These are phyloP conservation scores for Tripidium arundinaceum DNA, from an alignment of 202 grass and related monocot species.

Conservation along the genomic window DNA sequence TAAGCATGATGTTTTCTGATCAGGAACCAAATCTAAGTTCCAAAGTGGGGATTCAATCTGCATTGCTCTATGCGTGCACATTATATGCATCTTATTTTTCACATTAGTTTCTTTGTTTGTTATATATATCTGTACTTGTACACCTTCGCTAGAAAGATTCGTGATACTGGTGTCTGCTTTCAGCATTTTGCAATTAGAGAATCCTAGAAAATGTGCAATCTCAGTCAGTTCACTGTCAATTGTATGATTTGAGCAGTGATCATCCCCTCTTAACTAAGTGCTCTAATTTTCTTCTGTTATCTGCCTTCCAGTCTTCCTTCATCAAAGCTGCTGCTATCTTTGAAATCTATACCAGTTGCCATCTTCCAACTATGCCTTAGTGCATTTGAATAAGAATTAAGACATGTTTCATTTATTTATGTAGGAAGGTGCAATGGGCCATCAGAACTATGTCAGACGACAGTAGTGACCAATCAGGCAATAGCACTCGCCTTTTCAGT, in stretches of 20 bases:
- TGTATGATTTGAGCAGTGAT: background rate
- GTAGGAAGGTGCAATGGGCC: constrained; percentile 47
- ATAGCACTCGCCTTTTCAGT: constrained; percentile 58
- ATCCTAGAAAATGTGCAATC: background rate
- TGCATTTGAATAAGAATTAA: background rate
- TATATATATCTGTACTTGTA: background rate
- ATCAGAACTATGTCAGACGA: constrained; percentile 47
- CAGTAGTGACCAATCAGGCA: constrained; percentile 36
- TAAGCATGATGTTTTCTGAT: no score
- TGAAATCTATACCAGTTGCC: background rate
- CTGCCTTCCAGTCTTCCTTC: background rate
- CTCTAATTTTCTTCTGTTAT: background rate
- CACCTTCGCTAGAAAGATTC: background rate
- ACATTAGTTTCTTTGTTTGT: background rate
- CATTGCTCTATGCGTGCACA: background rate
- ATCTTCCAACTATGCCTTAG: background rate
- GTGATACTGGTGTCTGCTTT: background rate
- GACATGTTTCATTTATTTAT: constrained; percentile 7
- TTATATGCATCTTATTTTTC: background rate
- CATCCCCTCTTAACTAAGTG: background rate
- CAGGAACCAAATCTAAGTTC: no score
- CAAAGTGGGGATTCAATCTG: background rate
- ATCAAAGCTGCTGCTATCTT: background rate
- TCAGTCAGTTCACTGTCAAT: no score
- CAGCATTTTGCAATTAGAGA: background rate